Evolutionary conservation across 345 rosid species (phyloP).

Genomic region (Eucalyptus tenuipes): DNA sequence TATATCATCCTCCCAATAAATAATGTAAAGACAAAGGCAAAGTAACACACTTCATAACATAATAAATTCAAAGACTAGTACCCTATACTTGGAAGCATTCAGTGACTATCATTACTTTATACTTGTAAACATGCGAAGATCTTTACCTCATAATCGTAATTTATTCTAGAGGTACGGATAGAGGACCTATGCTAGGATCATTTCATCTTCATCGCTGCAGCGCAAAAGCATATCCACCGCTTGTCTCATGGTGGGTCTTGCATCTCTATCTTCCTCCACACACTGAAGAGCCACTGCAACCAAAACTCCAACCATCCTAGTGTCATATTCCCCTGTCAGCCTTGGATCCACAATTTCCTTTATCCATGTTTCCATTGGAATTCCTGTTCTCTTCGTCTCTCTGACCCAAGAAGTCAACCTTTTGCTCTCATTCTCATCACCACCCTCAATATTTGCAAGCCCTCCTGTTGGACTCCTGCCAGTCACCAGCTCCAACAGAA

Average conservation of each 20-base stretch:
- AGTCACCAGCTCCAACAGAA: constrained; percentile 8
- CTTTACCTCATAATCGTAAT: not conserved
- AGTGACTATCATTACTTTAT: not conserved
- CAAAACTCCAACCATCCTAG: not conserved
- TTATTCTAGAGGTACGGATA: not conserved
- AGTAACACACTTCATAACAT: not conserved
- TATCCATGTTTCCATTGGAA: not conserved
- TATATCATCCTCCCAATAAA: not conserved
- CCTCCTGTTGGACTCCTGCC: not conserved
- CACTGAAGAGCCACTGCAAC: constrained; percentile 8
- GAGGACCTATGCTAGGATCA: not conserved
- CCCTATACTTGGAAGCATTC: not conserved
- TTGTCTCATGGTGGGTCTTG: constrained; percentile 13
- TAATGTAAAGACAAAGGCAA: not conserved
- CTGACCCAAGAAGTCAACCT: not conserved
- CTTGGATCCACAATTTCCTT: constrained; percentile 4
- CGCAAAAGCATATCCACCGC: constrained; percentile 10
- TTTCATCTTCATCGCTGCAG: not conserved
- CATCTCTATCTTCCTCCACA: constrained; percentile 5
- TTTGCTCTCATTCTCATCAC: not conserved
- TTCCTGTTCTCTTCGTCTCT: not conserved
- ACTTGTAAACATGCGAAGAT: not conserved
- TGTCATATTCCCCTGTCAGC: not conserved
- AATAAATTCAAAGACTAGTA: not conserved
- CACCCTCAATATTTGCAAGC: not conserved